Evolutionary conservation across 257 asterid genomes (phyloP), one percentile per base, ranked within the genome.

Genomic region (Craterostigma plantagineum): DNA sequence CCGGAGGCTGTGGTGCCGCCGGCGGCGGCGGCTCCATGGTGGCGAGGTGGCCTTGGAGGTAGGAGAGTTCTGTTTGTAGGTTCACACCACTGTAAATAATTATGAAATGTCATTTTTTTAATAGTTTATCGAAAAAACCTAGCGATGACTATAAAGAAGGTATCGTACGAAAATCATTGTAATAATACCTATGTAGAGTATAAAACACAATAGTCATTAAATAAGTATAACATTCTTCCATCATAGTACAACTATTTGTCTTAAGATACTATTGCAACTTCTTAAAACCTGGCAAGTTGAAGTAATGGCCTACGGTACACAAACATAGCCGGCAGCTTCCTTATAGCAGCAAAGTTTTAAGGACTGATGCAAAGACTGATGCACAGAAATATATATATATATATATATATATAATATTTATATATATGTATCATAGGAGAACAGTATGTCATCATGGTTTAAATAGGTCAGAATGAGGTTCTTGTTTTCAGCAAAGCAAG

Each of bases 41-140:
- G 45, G 96, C 68, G 34, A 85, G 83, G 62, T 80, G 92, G 61
- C 82, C 69, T 53, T 77, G 92, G 45, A 85, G 55, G 67, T 64
- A 85, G 16, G 90, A 57, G 4, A 85, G 74, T 39, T 85, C 96
- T 0, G 90, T 73, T 61, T 77, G 94, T 14, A 85, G 67, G 50
- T 61, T 85, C 60, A 75, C 84, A n/a, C 49, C 80, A 94, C 96
- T 81, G 11, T 16, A 39, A 13, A 4, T 15, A 1, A 43, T 23
- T 2, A 2, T 23, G 6, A 23, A 23, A 23, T 2, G 30, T 23
- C 6, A 6, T 15, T 10, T 15, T n/a, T n/a, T n/a, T n/a, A n/a
- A n/a, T n/a, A n/a, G n/a, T n/a, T n/a, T n/a, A n/a, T n/a, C n/a
- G n/a, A n/a, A n/a, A 18, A 13, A 10, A 12, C 16, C 4, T 42